These are phyloP conservation scores for Orbilia oligospora DNA, from an alignment of 2,329 filamentous ascomycete genomes.

Conservation along the genomic window DNA sequence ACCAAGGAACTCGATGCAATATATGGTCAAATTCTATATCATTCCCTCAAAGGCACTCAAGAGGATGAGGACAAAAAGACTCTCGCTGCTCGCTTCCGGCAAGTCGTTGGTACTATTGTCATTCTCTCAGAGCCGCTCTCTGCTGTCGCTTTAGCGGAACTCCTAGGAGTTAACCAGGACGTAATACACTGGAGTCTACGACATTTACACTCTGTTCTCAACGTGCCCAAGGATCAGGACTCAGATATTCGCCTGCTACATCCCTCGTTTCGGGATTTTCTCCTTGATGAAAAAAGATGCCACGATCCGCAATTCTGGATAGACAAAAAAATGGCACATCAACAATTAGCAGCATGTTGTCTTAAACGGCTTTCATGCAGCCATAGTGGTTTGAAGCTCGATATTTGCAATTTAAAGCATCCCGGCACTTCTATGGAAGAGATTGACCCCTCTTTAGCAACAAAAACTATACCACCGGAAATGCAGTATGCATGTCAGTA, in stretches of 20 bases:
- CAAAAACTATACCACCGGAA: conserved; percentile 12
- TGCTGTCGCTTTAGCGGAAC: not conserved
- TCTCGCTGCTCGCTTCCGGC: not conserved
- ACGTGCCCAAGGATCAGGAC: conserved; percentile 11
- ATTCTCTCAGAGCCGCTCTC: conserved; percentile 24
- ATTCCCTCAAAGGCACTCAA: not conserved
- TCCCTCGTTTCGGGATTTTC: conserved; percentile 30
- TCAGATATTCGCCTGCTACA: conserved; percentile 13
- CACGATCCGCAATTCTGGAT: conserved; percentile 21
- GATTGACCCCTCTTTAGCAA: not conserved
- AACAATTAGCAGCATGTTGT: conserved; percentile 3
- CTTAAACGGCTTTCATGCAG: conserved; percentile 6
- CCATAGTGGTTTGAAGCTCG: conserved; percentile 61
- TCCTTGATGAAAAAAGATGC: conserved; percentile 14
- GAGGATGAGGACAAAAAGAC: not conserved
- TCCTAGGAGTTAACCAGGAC: not conserved
- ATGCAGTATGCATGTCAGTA: conserved; percentile 66
- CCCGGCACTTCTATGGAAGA: conserved; percentile 38
- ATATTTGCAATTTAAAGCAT: conserved; percentile 64
- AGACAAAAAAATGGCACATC: conserved; percentile 19
- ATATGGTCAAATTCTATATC: conserved; percentile 7
- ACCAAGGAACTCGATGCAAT: conserved; percentile 13
- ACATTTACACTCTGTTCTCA: conserved; percentile 14
- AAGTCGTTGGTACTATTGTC: conserved; percentile 20
- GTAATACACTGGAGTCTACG: not conserved